These are phyloP conservation scores for Platanus orientalis DNA, from an alignment of 164 flowering plant species.

Conservation along the genomic window DNA sequence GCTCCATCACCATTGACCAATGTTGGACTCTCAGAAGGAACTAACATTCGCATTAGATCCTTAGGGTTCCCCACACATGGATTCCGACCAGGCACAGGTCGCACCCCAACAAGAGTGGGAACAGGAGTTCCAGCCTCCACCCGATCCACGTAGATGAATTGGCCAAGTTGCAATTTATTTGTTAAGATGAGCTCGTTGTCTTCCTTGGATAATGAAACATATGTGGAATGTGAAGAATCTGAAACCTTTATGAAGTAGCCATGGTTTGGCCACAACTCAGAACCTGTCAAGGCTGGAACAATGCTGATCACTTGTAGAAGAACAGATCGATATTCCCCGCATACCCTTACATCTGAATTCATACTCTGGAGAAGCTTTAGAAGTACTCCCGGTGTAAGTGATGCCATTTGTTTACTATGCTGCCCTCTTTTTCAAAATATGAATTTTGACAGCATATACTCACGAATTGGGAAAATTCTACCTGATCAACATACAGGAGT, in stretches of 20 bases:
- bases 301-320: conserved; percentile 93
- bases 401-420: conserved; percentile 73
- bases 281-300: conserved; percentile 82
- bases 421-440: too few relatives aligned
- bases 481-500: too few relatives aligned
- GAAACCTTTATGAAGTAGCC: conserved; percentile 96
- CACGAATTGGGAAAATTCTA: too few relatives aligned
- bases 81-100: conserved; percentile 79
- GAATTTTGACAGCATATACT: too few relatives aligned
- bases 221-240: conserved; percentile 91
- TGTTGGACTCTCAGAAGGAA: conserved; percentile 41
- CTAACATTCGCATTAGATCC: conserved; percentile 85
- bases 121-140: conserved; percentile 73
- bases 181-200: conserved; percentile 85
- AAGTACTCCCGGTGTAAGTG: conserved; percentile 84
- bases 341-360: conserved; percentile 57
- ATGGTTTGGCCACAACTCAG: conserved; percentile 90
- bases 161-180: conserved; percentile 85
- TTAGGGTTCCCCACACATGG: conserved; percentile 84
- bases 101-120: conserved; percentile 69
- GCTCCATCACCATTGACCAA: conserved; percentile 25
- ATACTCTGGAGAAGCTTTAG: conserved; percentile 78
- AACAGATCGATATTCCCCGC: conserved; percentile 80
- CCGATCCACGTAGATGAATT: conserved; percentile 79
- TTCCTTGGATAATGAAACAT: conserved; percentile 66